Percentiles rank a stretch among this genome's conserved stretches.
phyloP scores from a whole-genome alignment of 148 eudicot species.

The Simmondsia chinensis region DNA sequence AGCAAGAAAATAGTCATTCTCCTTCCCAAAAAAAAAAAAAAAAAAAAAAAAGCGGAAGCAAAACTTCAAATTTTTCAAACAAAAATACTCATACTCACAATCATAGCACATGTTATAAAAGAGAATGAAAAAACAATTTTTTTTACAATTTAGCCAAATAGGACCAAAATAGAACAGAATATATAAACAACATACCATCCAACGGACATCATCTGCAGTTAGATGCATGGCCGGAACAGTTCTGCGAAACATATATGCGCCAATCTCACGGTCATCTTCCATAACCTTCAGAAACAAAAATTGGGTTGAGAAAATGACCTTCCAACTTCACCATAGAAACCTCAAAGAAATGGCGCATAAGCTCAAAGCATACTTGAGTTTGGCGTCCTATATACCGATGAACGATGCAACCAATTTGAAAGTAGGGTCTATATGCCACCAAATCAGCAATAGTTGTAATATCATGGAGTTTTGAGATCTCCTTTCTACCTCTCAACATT shows the following conservation, averaged over 20 bases:
- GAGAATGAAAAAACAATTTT: too few species aligned
- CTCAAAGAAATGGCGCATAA: neutral
- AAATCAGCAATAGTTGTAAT: slow-evolving; percentile 73
- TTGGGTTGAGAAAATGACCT: neutral
- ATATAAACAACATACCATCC: slow-evolving; percentile 58
- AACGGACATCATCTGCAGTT: slow-evolving; percentile 76
- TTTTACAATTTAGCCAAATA: too few species aligned
- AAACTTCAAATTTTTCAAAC: too few species aligned
- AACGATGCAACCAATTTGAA: slow-evolving; percentile 89
- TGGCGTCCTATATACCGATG: slow-evolving; percentile 96
- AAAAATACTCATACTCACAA: too few species aligned
- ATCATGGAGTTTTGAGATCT: slow-evolving; percentile 50
- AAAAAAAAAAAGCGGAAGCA: too few species aligned
- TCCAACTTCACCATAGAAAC: neutral
- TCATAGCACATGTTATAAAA: too few species aligned
- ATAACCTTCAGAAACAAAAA: slow-evolving; percentile 55
- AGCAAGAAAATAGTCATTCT: too few species aligned
- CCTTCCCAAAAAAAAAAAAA: too few species aligned
- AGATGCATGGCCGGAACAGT: slow-evolving; percentile 93
- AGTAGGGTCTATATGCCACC: slow-evolving; percentile 79
- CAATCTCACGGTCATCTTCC: slow-evolving; percentile 99
- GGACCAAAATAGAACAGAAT: slow-evolving; percentile 1
- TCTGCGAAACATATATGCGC: slow-evolving; percentile 97
- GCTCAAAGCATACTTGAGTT: slow-evolving; percentile 58
- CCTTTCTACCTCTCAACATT: slow-evolving; percentile 64